A percentile compares a stretch with the other conserved stretches of the same genome.
phyloP scores from a whole-genome alignment of 164 flowering plant genomes.

The Annona cherimola region DNA sequence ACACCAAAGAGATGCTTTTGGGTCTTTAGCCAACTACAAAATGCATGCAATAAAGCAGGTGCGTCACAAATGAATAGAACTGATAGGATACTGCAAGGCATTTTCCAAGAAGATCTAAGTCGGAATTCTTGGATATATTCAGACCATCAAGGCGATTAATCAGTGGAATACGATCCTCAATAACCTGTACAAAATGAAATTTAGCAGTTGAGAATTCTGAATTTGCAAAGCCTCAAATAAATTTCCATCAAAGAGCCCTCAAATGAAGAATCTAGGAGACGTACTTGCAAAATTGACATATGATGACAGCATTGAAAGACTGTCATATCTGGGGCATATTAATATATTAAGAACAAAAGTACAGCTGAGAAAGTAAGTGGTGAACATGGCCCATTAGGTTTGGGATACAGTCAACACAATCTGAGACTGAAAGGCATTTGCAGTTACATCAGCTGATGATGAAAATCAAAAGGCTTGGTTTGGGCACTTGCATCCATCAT shows the following conservation, averaged over 20 bases:
- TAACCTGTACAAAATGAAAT: conserved; percentile 41
- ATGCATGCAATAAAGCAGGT: neutral
- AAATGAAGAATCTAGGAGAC: no score
- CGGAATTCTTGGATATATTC: conserved; percentile 37
- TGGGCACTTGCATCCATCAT: neutral
- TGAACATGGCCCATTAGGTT: neutral
- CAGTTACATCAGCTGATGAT: neutral
- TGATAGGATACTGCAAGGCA: conserved; percentile 56
- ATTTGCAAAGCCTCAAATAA: no score
- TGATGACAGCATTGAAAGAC: no score
- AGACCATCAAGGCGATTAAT: conserved; percentile 39
- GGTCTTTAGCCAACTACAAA: neutral
- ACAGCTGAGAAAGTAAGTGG: neutral
- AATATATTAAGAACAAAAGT: neutral
- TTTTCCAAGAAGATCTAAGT: conserved; percentile 42
- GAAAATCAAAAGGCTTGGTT: neutral
- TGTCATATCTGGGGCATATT: neutral
- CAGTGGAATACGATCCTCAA: conserved; percentile 60
- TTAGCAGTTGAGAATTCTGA: neutral
- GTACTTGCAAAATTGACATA: no score
- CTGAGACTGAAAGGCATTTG: neutral
- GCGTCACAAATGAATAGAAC: neutral
- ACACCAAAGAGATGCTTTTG: no score
- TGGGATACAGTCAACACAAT: neutral
- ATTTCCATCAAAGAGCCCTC: no score